These are phyloP conservation scores for Bothriochloa decipiens DNA, from an alignment of 176 grass and related monocot species.

Conservation along the genomic window DNA sequence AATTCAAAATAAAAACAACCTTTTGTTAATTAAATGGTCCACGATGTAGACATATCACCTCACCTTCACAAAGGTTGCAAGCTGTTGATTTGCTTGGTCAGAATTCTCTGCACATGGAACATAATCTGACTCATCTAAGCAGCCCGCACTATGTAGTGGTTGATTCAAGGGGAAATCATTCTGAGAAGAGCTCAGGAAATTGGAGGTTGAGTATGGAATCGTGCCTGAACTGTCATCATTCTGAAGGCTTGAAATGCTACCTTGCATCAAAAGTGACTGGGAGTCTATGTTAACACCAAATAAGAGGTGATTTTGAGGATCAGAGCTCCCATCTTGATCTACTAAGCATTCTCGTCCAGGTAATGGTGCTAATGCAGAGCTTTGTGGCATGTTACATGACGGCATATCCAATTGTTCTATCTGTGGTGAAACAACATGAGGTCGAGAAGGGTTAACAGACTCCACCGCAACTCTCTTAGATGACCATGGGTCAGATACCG, in stretches of 20 bases:
- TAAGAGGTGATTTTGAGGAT: conserved; percentile 71
- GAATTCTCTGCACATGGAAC: conserved; percentile 52
- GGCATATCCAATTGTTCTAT: conserved; percentile 60
- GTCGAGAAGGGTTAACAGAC: conserved; percentile 49
- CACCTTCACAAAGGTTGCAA: conserved; percentile 85
- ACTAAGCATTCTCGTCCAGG: conserved; percentile 67
- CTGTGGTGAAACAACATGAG: conserved; percentile 42
- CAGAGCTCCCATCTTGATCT: conserved; percentile 61
- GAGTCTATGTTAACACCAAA: conserved; percentile 88
- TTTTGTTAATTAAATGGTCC: conserved; percentile 11
- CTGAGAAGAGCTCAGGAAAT: conserved; percentile 69
- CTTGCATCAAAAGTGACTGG: conserved; percentile 73
- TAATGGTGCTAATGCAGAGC: conserved; percentile 64
- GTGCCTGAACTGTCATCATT: conserved; percentile 46
- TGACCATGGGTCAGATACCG: conserved; percentile 63
- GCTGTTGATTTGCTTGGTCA: conserved; percentile 57
- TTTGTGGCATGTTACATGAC: conserved; percentile 47
- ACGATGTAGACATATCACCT: conserved; percentile 30
- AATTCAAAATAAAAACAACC: neutral
- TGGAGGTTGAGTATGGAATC: conserved; percentile 63
- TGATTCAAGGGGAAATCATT: conserved; percentile 73
- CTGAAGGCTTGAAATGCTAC: conserved; percentile 58
- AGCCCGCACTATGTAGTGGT: conserved; percentile 55
- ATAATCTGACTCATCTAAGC: conserved; percentile 68
- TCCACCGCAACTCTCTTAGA: conserved; percentile 74